phyloP scores from a whole-genome alignment of 371 early-diverging fungal genomes.

The Saksenaea oblongispora region DNA sequence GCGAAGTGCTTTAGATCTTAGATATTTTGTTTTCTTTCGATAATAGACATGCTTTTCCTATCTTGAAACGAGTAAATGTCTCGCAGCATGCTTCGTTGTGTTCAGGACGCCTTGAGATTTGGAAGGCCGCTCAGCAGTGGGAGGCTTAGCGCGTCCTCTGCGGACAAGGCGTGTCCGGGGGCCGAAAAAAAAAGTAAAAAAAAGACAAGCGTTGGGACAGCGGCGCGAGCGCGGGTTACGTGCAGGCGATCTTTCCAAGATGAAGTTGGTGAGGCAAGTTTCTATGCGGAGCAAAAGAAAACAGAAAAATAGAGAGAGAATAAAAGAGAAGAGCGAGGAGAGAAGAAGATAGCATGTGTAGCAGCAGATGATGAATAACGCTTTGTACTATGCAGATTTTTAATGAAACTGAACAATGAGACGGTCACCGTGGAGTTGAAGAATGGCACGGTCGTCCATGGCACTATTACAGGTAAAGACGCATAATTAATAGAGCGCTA shows the following conservation, averaged over 20 bases:
- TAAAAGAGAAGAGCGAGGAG: no score
- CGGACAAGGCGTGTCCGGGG: neutral
- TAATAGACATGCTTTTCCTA: no score
- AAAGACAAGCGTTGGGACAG: neutral
- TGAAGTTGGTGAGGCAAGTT: conserved; percentile 5
- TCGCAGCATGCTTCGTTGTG: no score
- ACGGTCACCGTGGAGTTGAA: conserved; percentile 96
- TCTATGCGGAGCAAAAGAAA: neutral
- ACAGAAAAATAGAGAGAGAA: no score
- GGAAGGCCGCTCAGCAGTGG: neutral
- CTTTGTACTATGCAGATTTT: conserved; percentile 63
- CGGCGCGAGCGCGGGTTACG: neutral
- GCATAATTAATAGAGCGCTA: no score
- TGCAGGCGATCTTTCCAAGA: neutral
- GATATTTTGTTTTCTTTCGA: neutral
- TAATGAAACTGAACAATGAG: conserved; percentile 94
- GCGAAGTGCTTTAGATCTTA: neutral
- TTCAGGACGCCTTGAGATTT: neutral
- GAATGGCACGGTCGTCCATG: conserved; percentile 93
- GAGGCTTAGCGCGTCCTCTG: neutral
- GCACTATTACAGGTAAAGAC: conserved; percentile 89
- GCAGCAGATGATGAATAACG: neutral
- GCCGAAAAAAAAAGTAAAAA: neutral
- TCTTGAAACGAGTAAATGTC: no score
- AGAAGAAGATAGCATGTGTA: no score